Evolutionary conservation across 208 protist species (phyloP), one percentile per base, ranked within the genome.

Genomic region (Acanthamoeba royreba): DNA sequence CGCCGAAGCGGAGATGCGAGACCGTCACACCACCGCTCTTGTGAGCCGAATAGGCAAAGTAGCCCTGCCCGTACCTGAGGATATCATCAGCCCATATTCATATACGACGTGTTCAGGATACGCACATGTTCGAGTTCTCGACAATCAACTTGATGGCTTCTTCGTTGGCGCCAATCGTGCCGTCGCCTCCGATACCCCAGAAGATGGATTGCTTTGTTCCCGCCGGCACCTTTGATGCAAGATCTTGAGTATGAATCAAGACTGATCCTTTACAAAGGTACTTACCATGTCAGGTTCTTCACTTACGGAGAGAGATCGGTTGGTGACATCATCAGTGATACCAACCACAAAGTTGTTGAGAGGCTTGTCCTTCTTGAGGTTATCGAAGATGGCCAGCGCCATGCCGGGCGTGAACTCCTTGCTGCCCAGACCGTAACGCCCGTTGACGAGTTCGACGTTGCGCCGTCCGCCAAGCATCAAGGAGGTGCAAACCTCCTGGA

Each of bases 81-180:
- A 93, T 97, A 69, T 98, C 93, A 22, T 89, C 53, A 25, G 25
- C 25, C 25, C 25, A 63, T 25, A 63, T 25, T 25, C 53, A 63
- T 25, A 63, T 25, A 63, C 25, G 25, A 63, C 25, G 25, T 63
- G 53, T 25, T 63, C 53, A 63, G 53, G 53, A 25, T 63, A 25
- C 25, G 53, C 53, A 63, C 47, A 58, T 86, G 43, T 86, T 52
- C 2, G 47, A 31, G 46, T 86, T 86, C 52, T 95, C 55, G 33
- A 66, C 94, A 91, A 98, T 98, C 15, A 97, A 83, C 92, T 97
- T 98, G 92, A 98, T 98, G 38, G 97, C 97, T 25, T 77, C 74
- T 58, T 98, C 97, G 95, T 98, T 98, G 17, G 97, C 96, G 47
- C 97, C 96, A 66, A 98, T 96, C 19, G 97, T 98, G 79, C 97